Evolutionary conservation across 805 yeast genomes (phyloP), one percentile per base, ranked within the genome.

Genomic region (Nakazawaea anatomiae): DNA sequence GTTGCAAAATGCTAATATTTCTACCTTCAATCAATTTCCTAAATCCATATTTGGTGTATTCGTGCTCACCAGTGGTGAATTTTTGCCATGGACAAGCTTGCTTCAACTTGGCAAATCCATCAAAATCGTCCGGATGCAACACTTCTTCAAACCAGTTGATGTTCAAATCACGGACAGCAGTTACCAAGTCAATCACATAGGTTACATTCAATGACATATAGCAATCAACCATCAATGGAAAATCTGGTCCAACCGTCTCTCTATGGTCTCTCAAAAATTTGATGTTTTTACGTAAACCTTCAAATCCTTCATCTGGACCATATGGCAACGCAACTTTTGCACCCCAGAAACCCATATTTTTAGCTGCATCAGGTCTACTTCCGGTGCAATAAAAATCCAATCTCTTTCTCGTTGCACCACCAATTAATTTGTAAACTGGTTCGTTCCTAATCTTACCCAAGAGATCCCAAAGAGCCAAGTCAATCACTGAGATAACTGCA

Each of bases 111-210:
- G 71, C 74, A 57, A 68, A 75, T 5, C 79, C 79, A 48, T 74
- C 79, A 55, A 66, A 64, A 57, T 75, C 80, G 60, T 75, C 80
- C 46, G 80, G 80, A 57, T 74, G 79, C 46, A 75, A 64, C 31
- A 73, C 74, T 58, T 75, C 80, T 58, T 75, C 80, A 62, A 72
- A 74, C 80, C 80, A 75, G 64, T 75, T 75, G 60, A 75, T 72
- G 58, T 74, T 69, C 58, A 75, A 63, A 55, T 75, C 75, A 50
- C 66, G 61, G 28, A 76, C 69, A 7, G 76, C 77, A 45, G 63
- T 62, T 39, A 70, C 74, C 39, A 75, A 63, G 42, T 75, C 75
- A 56, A 75, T 75, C 10, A 71, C 68, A 52, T 75, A 75, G n/a
- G 75, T 65, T 25, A 75, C 79, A 50, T 69, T 75, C 54, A 75